phyloP scores from a whole-genome alignment of 2,329 filamentous ascomycete species.

The Curvularia hawaiiensis region DNA sequence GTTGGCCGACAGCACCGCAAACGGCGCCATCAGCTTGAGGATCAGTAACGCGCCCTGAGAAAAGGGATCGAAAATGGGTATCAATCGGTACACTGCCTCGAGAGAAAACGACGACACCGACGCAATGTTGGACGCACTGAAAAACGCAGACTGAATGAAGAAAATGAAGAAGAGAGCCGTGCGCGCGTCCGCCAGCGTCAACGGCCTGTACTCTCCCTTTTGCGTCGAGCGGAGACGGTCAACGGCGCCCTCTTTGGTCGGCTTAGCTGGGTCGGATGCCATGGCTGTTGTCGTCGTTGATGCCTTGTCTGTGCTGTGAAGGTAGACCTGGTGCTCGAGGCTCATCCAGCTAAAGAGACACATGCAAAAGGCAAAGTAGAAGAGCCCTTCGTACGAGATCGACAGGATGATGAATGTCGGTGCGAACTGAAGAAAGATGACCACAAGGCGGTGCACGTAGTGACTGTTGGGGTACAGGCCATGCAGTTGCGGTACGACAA shows the following conservation, averaged over 20 bases:
- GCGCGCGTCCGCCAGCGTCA: constrained; percentile 82
- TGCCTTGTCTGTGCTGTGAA: constrained; percentile 38
- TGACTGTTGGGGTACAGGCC: constrained; percentile 79
- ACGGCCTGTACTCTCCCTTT: constrained; percentile 62
- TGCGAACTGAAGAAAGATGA: constrained; percentile 91
- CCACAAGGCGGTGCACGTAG: constrained; percentile 86
- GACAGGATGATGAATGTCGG: constrained; percentile 95
- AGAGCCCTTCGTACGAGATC: constrained; percentile 95
- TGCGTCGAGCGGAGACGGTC: constrained; percentile 38
- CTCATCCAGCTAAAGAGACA: constrained; percentile 87
- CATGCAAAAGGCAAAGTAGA: constrained; percentile 88
- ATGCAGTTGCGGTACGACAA: constrained; percentile 82
- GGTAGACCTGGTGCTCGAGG: constrained; percentile 80
- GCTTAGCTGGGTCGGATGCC: constrained; percentile 37
- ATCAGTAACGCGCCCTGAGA: constrained; percentile 85
- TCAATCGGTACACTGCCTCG: constrained; percentile 83
- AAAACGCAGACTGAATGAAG: constrained; percentile 93
- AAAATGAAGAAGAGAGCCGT: constrained; percentile 95
- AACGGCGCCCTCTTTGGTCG: constrained; percentile 48
- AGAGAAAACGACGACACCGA: constrained; percentile 92
- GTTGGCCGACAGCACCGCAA: constrained; percentile 89
- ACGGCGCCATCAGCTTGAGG: constrained; percentile 90
- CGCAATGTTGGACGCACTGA: constrained; percentile 94
- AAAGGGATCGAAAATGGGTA: constrained; percentile 94
- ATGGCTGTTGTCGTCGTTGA: constrained; percentile 12